Evolutionary conservation across 192 early-diverging fungal genomes (phyloP).

Genomic region (Linnemannia exigua): DNA sequence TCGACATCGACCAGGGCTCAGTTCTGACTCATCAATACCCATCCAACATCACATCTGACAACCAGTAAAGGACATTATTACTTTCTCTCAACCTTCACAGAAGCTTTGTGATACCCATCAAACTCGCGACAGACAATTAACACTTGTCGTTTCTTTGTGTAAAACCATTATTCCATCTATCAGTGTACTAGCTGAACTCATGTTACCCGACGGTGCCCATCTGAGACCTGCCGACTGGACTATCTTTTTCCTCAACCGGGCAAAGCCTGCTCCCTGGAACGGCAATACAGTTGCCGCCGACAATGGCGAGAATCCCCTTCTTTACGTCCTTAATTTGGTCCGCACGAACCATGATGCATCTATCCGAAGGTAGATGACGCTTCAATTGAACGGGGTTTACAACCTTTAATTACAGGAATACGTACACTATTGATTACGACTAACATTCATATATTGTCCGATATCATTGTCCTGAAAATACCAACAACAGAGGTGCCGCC

Average conservation of each 20-base stretch:
- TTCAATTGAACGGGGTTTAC: background rate
- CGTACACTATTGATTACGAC: background rate
- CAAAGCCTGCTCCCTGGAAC: slow-evolving; percentile 65
- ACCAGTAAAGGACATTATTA: slow-evolving; percentile 66
- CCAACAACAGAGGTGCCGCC: slow-evolving; percentile 78
- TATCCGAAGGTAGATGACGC: slow-evolving; percentile 69
- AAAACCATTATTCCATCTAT: background rate
- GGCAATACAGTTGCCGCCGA: slow-evolving; percentile 35
- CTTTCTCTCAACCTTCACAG: background rate
- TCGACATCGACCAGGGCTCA: slow-evolving; percentile 95
- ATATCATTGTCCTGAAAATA: background rate
- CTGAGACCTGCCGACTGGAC: slow-evolving; percentile 95
- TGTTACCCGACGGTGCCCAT: slow-evolving; percentile 97
- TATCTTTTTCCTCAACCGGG: slow-evolving; percentile 91
- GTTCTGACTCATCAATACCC: slow-evolving; percentile 92
- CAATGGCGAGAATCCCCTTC: slow-evolving; percentile 71
- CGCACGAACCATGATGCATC: slow-evolving; percentile 90
- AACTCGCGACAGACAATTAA: too few relatives aligned
- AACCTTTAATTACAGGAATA: too few relatives aligned
- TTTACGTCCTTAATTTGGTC: slow-evolving; percentile 95
- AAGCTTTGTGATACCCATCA: background rate
- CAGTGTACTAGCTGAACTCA: slow-evolving; percentile 92
- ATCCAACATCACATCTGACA: slow-evolving; percentile 82
- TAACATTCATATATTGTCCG: background rate
- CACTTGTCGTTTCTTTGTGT: too few relatives aligned